Base-by-base conservation (phyloP, 192 early-diverging fungal species). In the Gigaspora rosea region DNA sequence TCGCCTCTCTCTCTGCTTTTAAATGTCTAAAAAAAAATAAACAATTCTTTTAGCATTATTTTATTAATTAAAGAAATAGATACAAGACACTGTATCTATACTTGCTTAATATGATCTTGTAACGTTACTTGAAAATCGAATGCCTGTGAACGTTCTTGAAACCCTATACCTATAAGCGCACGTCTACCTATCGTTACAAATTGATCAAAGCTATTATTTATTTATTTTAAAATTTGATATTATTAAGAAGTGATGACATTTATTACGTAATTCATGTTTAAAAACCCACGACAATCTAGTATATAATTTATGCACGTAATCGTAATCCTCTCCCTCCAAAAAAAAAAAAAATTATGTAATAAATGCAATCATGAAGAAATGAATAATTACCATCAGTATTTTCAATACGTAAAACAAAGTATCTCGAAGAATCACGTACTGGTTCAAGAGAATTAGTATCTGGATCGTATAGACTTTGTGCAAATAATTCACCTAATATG, bases 51-150 rank as follows among this genome's bases (percentile, higher is more conserved):
- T 57, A 27, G 27, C 22, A 76, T 71, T 8, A 61, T 47, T 27
- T 22, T 32, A 69, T 11, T 35, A 6, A 69, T 22, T 18, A 18
- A 35, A 16, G 27, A 35, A 33, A 49, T 0, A 20, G 61, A 35
- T 32, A 33, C 10, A 32, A 35, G 36, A 33, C 18, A 49, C 20
- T 32, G 13, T 10, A 12, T 50, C 16, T 5, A 33, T 15, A 73
- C 81, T 74, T 82, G 92, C 91, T 91, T 93, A 73, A 82, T 80
- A 77, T 89, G 90, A 81, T 96, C 95, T 82, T 95, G 93, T 5
- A 96, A 80, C 2, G 93, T 90, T 4, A 96, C 95, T 77, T 96
- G 95, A 71, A 95, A 95, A 80, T 96, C 95, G 84, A 96, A 96
- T 3, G 95, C 91, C 75, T 88, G 84, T 46, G 86, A 87, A 15